These are phyloP conservation scores for Eucalyptus leucophloia DNA, from an alignment of 345 rosid species.

Conservation along the genomic window DNA sequence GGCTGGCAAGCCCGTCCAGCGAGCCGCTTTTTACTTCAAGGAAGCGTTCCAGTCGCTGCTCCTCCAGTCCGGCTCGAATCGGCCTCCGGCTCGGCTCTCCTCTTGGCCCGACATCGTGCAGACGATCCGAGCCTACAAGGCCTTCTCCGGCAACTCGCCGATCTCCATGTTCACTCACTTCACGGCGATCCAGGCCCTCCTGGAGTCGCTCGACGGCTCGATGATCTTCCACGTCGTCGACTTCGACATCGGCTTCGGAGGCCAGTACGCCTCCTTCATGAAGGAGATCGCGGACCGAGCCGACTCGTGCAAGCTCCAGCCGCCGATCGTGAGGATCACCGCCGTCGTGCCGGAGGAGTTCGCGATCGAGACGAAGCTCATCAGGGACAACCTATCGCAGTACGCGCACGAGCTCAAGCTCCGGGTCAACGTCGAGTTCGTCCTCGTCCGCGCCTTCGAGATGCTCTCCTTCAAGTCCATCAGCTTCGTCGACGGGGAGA, in stretches of 20 bases:
- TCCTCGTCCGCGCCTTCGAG: constrained; percentile 54
- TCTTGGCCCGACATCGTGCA: constrained; percentile 70
- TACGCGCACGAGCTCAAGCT: constrained; percentile 74
- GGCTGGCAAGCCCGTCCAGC: constrained; percentile 58
- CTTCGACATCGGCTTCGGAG: constrained; percentile 88
- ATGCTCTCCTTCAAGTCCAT: constrained; percentile 65
- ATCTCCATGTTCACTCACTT: constrained; percentile 87
- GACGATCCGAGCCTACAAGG: constrained; percentile 56
- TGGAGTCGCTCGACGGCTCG: constrained; percentile 52
- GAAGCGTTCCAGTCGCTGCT: constrained; percentile 67
- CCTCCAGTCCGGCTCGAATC: constrained; percentile 15
- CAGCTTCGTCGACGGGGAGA: constrained; percentile 61
- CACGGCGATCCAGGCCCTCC: constrained; percentile 79
- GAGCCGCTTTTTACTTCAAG: constrained; percentile 87
- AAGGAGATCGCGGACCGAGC: constrained; percentile 58
- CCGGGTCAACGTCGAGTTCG: constrained; percentile 68
- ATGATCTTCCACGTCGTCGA: constrained; percentile 71
- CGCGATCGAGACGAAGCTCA: constrained; percentile 50
- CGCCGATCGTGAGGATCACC: constrained; percentile 56
- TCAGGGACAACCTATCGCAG: constrained; percentile 65
- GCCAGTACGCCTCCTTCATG: constrained; percentile 88
- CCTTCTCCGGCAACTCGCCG: constrained; percentile 67
- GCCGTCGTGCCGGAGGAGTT: constrained; percentile 73
- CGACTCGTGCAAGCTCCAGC: constrained; percentile 3
- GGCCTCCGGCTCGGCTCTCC: constrained; percentile 20